Conservation (phyloP, 495 filamentous ascomycete genomes). For the Cryomyces minteri region DNA sequence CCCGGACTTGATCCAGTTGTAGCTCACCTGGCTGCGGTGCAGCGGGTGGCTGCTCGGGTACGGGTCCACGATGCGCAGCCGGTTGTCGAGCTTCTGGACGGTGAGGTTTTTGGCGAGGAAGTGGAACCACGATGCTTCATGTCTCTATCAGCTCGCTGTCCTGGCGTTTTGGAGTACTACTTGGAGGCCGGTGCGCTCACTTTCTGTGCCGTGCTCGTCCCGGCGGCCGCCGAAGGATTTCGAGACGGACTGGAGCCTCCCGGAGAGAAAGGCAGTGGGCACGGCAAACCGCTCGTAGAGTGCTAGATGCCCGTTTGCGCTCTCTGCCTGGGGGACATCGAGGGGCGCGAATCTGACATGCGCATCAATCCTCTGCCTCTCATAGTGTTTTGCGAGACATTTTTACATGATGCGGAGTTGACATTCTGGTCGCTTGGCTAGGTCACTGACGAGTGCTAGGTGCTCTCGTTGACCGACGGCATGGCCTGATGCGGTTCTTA, state of each 20-base stretch:
- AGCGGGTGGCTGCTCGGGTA: neutral
- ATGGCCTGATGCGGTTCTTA: too few species aligned
- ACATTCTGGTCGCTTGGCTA: neutral
- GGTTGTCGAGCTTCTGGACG: neutral
- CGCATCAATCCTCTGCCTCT: too few species aligned
- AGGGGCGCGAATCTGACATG: neutral
- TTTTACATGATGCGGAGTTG: neutral
- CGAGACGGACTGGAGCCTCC: conserved; percentile 5
- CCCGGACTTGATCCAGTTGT: conserved; percentile 5
- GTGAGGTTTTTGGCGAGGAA: conserved; percentile 6
- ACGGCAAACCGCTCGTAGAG: conserved; percentile 3
- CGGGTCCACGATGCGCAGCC: neutral
- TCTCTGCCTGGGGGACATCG: neutral
- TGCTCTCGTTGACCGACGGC: too few species aligned
- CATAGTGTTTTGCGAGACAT: too few species aligned
- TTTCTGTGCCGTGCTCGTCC: conserved; percentile 1
- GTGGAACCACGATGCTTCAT: conserved; percentile 5
- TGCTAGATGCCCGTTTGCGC: neutral
- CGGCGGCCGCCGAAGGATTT: conserved; percentile 1
- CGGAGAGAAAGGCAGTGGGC: conserved; percentile 3
- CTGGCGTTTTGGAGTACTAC: neutral
- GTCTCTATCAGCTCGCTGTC: neutral
- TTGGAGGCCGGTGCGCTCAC: neutral
- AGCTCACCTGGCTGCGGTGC: conserved; percentile 4
- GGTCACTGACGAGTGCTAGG: neutral